These are phyloP conservation scores for Candida peoriensis DNA, from an alignment of 805 yeast genomes.

Conservation along the genomic window DNA sequence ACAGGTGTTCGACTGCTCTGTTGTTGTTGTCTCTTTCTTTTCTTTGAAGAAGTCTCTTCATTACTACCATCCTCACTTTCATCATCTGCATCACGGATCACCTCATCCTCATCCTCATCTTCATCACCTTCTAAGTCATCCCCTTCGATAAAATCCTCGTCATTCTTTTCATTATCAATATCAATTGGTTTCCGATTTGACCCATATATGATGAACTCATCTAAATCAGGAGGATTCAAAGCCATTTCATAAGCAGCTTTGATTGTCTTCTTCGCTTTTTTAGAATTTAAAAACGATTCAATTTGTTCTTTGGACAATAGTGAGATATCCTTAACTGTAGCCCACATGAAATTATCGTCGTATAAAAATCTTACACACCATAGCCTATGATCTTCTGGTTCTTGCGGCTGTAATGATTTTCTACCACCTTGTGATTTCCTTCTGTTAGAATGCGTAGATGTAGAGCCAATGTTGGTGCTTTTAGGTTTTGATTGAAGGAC, in stretches of 20 bases:
- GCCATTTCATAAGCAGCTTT: conserved; percentile 52
- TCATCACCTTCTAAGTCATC: conserved; percentile 20
- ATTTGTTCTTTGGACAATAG: conserved; percentile 39
- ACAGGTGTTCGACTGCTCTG: conserved; percentile 8
- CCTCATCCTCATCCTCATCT: conserved; percentile 26
- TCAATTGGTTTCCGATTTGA: conserved; percentile 36
- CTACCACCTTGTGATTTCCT: conserved; percentile 8
- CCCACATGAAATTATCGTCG: conserved; percentile 73
- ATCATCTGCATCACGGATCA: conserved; percentile 22
- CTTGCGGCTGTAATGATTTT: background rate
- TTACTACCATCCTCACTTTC: conserved; percentile 21
- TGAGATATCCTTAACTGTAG: conserved; percentile 45
- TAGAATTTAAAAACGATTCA: conserved; percentile 30
- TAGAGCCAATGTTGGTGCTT: conserved; percentile 20
- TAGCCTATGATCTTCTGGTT: conserved; percentile 11
- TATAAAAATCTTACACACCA: conserved; percentile 64
- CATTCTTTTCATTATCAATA: conserved; percentile 27
- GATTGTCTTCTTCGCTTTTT: conserved; percentile 40
- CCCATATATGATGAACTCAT: conserved; percentile 39
- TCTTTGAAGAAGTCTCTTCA: conserved; percentile 11
- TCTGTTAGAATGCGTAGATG: conserved; percentile 6
- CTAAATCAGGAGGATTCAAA: conserved; percentile 42
- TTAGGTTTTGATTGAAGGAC: conserved; percentile 49
- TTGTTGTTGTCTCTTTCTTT: conserved; percentile 12
- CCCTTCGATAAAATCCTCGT: conserved; percentile 25